Percentiles rank a stretch among this genome's conserved stretches.
Evolutionary conservation across 2,329 filamentous ascomycete species (phyloP).

Genomic region (Cryphonectria parasitica): DNA sequence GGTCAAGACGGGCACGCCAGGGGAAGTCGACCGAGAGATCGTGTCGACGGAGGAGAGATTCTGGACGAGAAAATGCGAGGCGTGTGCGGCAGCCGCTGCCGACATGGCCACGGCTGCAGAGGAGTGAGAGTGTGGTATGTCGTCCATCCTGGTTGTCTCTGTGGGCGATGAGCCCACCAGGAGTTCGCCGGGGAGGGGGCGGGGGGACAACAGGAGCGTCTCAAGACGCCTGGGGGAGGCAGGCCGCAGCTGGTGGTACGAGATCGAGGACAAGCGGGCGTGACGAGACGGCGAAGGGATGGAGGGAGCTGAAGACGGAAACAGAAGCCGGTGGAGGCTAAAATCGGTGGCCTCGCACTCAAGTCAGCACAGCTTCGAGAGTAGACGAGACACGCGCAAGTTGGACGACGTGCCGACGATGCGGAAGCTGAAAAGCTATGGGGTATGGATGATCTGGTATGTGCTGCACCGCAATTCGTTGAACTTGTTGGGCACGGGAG

Average conservation of each 20-base stretch:
- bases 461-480: background rate
- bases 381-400: background rate
- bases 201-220: background rate
- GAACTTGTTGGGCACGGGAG: constrained; percentile 2
- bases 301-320: background rate
- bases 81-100: constrained; percentile 41
- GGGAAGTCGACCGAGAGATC: constrained; percentile 84
- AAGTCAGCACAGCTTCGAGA: background rate
- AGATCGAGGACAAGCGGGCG: constrained; percentile 12
- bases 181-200: background rate
- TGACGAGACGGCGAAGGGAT: background rate
- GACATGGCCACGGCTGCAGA: constrained; percentile 40
- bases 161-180: background rate
- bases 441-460: background rate
- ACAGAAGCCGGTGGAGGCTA: background rate
- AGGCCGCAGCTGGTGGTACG: constrained; percentile 15
- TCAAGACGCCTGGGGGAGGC: constrained; percentile 14
- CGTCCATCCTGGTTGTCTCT: constrained; percentile 39
- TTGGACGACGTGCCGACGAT: background rate
- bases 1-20: constrained; percentile 62
- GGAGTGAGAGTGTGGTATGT: constrained; percentile 34
- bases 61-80: constrained; percentile 43
- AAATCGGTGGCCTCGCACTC: background rate
- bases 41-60: constrained; percentile 60
- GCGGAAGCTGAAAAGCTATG: background rate